Evolutionary conservation across 306 rosid genomes (phyloP).

Genomic region (apple (Malus domestica)): DNA sequence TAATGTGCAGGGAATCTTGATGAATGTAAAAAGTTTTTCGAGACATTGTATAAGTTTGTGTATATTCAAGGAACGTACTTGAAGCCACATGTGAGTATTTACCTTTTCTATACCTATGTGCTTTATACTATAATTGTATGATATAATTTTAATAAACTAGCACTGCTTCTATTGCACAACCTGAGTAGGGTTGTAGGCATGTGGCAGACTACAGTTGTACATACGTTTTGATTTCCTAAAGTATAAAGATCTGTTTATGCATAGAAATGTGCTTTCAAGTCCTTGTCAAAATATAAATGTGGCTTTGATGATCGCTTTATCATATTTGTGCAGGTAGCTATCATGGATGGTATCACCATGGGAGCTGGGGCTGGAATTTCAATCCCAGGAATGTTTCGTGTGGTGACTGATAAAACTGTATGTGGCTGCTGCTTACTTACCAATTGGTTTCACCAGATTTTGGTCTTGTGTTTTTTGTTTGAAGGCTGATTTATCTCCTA

Average conservation of each 20-base stretch:
- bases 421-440: constrained; percentile 24
- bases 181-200: neutral
- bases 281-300: neutral
- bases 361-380: constrained; percentile 95
- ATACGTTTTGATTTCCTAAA: neutral
- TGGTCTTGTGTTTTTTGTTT: neutral
- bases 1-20: constrained; percentile 57
- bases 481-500: neutral
- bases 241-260: neutral
- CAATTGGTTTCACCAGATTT: neutral
- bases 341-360: constrained; percentile 84
- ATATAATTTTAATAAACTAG: neutral
- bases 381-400: constrained; percentile 76
- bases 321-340: constrained; percentile 56
- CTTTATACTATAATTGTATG: neutral
- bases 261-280: neutral
- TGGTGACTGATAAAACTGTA: constrained; percentile 90
- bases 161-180: neutral
- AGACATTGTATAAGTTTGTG: constrained; percentile 65
- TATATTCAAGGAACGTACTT: constrained; percentile 88
- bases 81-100: constrained; percentile 82
- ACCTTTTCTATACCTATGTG: neutral
- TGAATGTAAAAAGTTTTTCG: constrained; percentile 64
- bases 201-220: neutral
- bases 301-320: constrained; percentile 19